Percentiles rank a stretch among this genome's conserved stretches.
Conservation (phyloP, 2,329 filamentous ascomycete genomes). For the Boeremia exigua region DNA sequence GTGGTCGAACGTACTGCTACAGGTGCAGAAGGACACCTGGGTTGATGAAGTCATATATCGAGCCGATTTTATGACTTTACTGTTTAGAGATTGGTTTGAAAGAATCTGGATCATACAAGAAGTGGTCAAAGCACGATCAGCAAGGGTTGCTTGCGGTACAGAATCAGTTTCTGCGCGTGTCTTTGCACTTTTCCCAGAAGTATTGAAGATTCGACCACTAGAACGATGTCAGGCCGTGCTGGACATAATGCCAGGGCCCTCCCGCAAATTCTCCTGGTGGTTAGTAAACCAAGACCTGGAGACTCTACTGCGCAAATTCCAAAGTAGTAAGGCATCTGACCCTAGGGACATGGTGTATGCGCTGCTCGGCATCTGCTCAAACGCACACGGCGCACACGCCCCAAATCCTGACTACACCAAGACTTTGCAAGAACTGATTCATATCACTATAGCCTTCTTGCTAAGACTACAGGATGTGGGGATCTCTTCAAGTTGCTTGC, state of each 20-base stretch:
- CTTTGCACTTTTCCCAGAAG: constrained; percentile 16
- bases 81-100: constrained; percentile 24
- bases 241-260: constrained; percentile 28
- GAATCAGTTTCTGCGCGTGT: constrained; percentile 16
- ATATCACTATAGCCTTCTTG: not conserved
- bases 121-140: constrained; percentile 26
- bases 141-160: constrained; percentile 17
- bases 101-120: constrained; percentile 34
- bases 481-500: no score
- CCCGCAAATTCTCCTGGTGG: constrained; percentile 28
- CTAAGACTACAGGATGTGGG: no score
- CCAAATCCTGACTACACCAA: not conserved
- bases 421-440: not conserved
- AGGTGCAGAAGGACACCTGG: not conserved
- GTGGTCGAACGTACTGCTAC: not conserved
- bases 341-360: constrained; percentile 29
- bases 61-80: not conserved
- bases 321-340: constrained; percentile 22
- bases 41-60: not conserved
- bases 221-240: constrained; percentile 24
- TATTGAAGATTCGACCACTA: constrained; percentile 2
- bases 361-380: constrained; percentile 27
- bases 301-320: constrained; percentile 26
- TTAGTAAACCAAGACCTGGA: constrained; percentile 17
- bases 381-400: not conserved